These are phyloP conservation scores for Candida sanyiensis DNA, from an alignment of 805 yeast genomes.

Conservation along the genomic window DNA sequence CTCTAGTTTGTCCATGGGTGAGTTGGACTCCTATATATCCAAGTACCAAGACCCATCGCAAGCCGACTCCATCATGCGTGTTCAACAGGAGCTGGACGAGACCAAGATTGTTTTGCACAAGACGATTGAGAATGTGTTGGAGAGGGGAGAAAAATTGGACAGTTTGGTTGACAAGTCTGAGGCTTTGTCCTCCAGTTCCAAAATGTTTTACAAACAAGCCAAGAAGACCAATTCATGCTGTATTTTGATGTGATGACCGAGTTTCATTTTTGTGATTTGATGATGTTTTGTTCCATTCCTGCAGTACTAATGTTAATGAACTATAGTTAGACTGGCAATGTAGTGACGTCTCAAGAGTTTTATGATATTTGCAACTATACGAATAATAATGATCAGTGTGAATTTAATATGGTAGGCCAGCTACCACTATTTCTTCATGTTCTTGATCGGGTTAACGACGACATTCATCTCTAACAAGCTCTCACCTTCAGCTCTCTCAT, in stretches of 20 bases:
- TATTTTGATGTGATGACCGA: slow-evolving; percentile 54
- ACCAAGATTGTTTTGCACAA: slow-evolving; percentile 94
- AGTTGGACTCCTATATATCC: slow-evolving; percentile 61
- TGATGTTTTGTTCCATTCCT: background rate
- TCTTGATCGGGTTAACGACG: too few relatives aligned
- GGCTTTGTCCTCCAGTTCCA: slow-evolving; percentile 79
- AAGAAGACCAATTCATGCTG: slow-evolving; percentile 92
- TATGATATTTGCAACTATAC: too few relatives aligned
- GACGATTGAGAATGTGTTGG: slow-evolving; percentile 89
- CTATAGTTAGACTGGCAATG: too few relatives aligned
- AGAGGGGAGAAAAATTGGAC: slow-evolving; percentile 94
- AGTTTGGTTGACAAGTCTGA: slow-evolving; percentile 92
- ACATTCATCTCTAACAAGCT: too few relatives aligned
- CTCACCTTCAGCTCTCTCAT: slow-evolving; percentile 25
- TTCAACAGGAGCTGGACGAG: slow-evolving; percentile 96
- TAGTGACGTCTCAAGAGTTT: too few relatives aligned
- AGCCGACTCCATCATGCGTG: slow-evolving; percentile 95
- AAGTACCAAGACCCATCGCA: slow-evolving; percentile 96
- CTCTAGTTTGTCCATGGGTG: slow-evolving; percentile 45
- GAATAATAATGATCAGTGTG: too few relatives aligned
- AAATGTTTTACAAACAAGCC: slow-evolving; percentile 96
- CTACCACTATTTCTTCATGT: too few relatives aligned
- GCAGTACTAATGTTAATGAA: background rate
- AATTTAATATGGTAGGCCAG: too few relatives aligned
- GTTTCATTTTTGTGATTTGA: too few relatives aligned